Evolutionary conservation across 495 filamentous ascomycete species (phyloP).

Genomic region (Tuber magnatum): DNA sequence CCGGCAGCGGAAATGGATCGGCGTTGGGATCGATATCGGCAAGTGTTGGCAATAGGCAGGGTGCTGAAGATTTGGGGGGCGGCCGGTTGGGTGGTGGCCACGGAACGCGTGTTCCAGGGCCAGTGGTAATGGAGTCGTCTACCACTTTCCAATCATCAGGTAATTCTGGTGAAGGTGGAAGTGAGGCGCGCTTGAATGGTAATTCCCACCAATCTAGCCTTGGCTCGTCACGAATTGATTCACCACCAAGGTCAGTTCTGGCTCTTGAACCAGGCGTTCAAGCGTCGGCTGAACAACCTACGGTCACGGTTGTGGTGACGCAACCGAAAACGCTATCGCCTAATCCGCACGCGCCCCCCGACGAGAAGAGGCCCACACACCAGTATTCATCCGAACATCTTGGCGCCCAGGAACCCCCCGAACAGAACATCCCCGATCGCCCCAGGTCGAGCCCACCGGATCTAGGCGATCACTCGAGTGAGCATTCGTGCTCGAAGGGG

Average conservation of each 20-base stretch:
- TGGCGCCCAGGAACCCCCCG: slow-evolving; percentile 25
- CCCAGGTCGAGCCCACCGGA: slow-evolving; percentile 40
- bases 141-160: not conserved
- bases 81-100: slow-evolving; percentile 22
- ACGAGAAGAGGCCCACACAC: slow-evolving; percentile 40
- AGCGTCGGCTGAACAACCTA: slow-evolving; percentile 24
- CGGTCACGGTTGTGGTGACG: slow-evolving; percentile 39
- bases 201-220: slow-evolving; percentile 29
- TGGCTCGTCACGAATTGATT: slow-evolving; percentile 25
- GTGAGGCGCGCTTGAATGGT: slow-evolving; percentile 1
- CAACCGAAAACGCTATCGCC: slow-evolving; percentile 20
- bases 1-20: slow-evolving; percentile 13
- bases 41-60: not conserved
- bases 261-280: slow-evolving; percentile 13
- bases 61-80: slow-evolving; percentile 7
- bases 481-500: slow-evolving; percentile 39
- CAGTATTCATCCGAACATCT: slow-evolving; percentile 39
- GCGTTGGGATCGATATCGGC: slow-evolving; percentile 3
- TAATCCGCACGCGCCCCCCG: slow-evolving; percentile 30
- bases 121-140: slow-evolving; percentile 38
- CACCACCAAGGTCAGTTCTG: slow-evolving; percentile 24
- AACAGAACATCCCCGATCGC: slow-evolving; percentile 27
- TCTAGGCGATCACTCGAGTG: slow-evolving; percentile 38
- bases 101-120: slow-evolving; percentile 33
- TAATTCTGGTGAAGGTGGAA: not conserved